Evolutionary conservation across 2,329 filamentous ascomycete genomes (phyloP), one percentile per base, ranked within the genome.

Genomic region (Aspergillus sp.): DNA sequence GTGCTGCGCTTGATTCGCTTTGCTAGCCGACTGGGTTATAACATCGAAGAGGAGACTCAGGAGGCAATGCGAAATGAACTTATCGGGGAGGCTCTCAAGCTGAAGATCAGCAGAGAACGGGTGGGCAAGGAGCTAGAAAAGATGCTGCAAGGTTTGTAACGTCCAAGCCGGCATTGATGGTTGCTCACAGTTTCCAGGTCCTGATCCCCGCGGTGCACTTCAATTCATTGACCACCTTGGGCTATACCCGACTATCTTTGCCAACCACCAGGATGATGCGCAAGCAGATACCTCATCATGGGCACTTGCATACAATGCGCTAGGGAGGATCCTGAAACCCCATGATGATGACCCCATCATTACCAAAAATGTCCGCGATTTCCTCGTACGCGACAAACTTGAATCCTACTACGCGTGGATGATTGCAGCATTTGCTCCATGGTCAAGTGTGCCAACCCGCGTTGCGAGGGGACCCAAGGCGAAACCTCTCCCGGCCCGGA

Each of bases 71-170:
- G 83, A 12, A 84, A 96, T 65, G 72, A 79, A n/a, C 83, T 85
- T n/a, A 95, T 99, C 52, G 84, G 93, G 60, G 81, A 88, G 10
- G 90, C 91, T 3, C 80, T 99, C n/a, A 87, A 85, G 53, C 76
- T 89, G 30, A 99, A 99, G 74, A 98, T 99, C 67, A 97, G 91
- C 70, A 87, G 92, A 57, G 95, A 99, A 76, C 84, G 95, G 59
- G 88, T 99, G 1, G 91, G 92, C 0, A 85, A 89, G 4, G 95
- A 99, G 73, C 70, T 97, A 3, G 91, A 94, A 71, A 98, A 98
- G 81, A 96, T 96, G 88, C 80, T 98, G 17, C 89, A 87, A 76
- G 90, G 91, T 85, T 72, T 59, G 69, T 63, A 21, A 9, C 28
- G 23, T 28, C n/a, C n/a, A 21, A 21, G 19, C 10, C 6, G 6